Percentiles rank a stretch among this genome's conserved stretches.
Evolutionary conservation across 2,329 filamentous ascomycete species (phyloP).

Genomic region (Nigrograna mackinnonii): DNA sequence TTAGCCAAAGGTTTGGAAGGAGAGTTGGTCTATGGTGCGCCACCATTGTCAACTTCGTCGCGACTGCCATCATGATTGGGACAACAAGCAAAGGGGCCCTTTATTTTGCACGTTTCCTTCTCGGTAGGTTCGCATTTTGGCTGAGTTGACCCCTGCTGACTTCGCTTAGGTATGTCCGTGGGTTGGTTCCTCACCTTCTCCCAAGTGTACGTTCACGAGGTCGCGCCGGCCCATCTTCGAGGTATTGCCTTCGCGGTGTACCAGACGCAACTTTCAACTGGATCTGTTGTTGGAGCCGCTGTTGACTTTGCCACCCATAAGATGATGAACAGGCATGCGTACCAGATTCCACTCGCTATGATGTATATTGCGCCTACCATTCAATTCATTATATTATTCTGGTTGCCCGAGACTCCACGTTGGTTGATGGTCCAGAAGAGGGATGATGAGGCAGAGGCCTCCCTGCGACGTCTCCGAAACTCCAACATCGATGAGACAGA

Average conservation of each 20-base stretch:
- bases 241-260: conserved; percentile 9
- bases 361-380: conserved; percentile 53
- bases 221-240: conserved; percentile 9
- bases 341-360: conserved; percentile 52
- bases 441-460: conserved; percentile 28
- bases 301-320: conserved; percentile 42
- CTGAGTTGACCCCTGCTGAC: conserved; percentile 48
- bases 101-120: background rate
- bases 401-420: conserved; percentile 41
- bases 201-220: conserved; percentile 12
- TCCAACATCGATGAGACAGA: conserved; percentile 11
- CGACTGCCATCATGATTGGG: conserved; percentile 21
- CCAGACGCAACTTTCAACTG: conserved; percentile 8
- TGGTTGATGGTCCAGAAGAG: conserved; percentile 44
- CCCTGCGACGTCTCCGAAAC: conserved; percentile 8
- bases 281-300: conserved; percentile 45
- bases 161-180: conserved; percentile 56
- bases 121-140: conserved; percentile 49
- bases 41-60: conserved; percentile 36
- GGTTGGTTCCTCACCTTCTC: conserved; percentile 48
- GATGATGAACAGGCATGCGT: conserved; percentile 12
- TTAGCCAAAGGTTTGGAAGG: conserved; percentile 35
- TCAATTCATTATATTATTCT: conserved; percentile 27
- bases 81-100: background rate
- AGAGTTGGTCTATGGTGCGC: conserved; percentile 49